Conservation (phyloP, 495 filamentous ascomycete genomes). For the Aspergillus baeticus region DNA sequence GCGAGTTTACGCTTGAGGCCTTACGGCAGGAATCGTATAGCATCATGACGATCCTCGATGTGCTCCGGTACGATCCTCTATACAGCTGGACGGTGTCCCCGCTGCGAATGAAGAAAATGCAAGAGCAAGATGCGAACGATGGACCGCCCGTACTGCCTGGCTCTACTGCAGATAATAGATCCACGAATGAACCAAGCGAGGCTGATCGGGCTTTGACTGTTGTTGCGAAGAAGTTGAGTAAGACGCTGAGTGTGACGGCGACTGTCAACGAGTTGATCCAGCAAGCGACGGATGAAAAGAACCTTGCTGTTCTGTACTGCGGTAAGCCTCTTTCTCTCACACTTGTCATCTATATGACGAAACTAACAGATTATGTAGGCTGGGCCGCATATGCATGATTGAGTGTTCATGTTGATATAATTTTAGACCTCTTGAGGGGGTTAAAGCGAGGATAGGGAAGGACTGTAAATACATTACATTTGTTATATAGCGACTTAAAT, state of each 20-base stretch:
- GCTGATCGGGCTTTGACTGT: conserved; percentile 89
- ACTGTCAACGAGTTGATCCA: conserved; percentile 98
- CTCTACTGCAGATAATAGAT: conserved; percentile 37
- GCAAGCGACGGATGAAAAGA: conserved; percentile 88
- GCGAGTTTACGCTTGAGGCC: conserved; percentile 94
- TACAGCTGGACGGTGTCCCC: conserved; percentile 97
- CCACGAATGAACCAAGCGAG: conserved; percentile 77
- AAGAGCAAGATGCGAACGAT: conserved; percentile 57
- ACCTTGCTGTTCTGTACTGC: conserved; percentile 87
- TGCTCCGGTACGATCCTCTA: conserved; percentile 92
- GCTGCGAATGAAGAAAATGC: conserved; percentile 74
- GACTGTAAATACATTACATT: not conserved
- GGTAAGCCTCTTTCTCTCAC: conserved; percentile 52
- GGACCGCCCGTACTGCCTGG: conserved; percentile 35
- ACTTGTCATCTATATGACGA: not conserved
- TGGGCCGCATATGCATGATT: conserved; percentile 27
- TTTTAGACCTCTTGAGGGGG: not conserved
- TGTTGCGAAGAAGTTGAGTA: conserved; percentile 90
- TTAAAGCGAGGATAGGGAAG: not conserved
- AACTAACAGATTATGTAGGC: conserved; percentile 13
- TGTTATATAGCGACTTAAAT: too few species aligned
- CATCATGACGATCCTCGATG: conserved; percentile 96
- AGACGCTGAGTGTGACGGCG: conserved; percentile 88
- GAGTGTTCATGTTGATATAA: not conserved
- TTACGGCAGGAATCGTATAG: conserved; percentile 87